phyloP scores from a whole-genome alignment of 139 green algal species.

The Chlamydomonas sp. region DNA sequence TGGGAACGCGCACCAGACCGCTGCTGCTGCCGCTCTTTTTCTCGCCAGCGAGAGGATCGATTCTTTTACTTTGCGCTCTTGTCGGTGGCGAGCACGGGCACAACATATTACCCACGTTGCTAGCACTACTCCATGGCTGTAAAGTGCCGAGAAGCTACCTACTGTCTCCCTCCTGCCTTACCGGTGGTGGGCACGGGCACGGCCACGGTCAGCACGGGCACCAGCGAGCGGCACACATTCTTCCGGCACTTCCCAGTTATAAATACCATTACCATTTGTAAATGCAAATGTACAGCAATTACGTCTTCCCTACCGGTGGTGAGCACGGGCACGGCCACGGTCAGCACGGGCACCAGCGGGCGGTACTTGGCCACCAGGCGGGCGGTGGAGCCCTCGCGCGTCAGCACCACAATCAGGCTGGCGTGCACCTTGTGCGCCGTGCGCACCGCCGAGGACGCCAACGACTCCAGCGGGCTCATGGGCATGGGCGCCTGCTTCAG shows the following conservation, averaged over 20 bases:
- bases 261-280: no score
- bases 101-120: no score
- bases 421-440: slow-evolving; percentile 96
- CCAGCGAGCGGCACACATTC: slow-evolving; percentile 77
- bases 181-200: slow-evolving; percentile 90
- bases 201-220: slow-evolving; percentile 92
- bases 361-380: slow-evolving; percentile 95
- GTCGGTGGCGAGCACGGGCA: no score
- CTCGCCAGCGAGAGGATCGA: no score
- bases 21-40: no score
- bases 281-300: slow-evolving; percentile 23
- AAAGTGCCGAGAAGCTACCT: no score
- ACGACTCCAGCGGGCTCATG: slow-evolving; percentile 95
- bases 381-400: slow-evolving; percentile 87
- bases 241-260: no score
- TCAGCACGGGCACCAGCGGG: slow-evolving; percentile 89
- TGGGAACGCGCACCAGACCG: no score
- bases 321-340: slow-evolving; percentile 91
- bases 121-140: no score
- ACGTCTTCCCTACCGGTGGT: slow-evolving; percentile 81
- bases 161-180: slow-evolving; percentile 7
- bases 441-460: slow-evolving; percentile 95
- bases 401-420: slow-evolving; percentile 92
- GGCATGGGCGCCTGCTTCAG: slow-evolving; percentile 85
- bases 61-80: no score